phyloP scores from a whole-genome alignment of 208 protist genomes.

The Porcisia deanei region DNA sequence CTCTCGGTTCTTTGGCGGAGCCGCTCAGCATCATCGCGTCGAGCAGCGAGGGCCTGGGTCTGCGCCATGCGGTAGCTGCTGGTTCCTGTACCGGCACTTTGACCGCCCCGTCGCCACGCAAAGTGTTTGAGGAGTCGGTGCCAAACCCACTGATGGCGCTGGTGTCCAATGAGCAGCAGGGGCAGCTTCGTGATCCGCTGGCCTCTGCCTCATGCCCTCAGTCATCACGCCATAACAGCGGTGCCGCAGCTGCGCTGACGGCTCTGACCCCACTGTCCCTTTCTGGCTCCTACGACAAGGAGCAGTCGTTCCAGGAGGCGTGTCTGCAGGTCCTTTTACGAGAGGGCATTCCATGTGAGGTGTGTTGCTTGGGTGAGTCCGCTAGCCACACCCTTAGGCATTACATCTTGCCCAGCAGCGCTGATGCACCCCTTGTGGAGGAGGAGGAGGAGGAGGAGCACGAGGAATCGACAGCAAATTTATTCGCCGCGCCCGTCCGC shows the following conservation, averaged over 20 bases:
- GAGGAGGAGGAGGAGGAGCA: background rate
- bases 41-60: conserved; percentile 6
- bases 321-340: conserved; percentile 56
- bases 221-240: background rate
- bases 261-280: conserved; percentile 41
- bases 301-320: conserved; percentile 59
- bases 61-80: background rate
- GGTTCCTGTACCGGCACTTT: background rate
- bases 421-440: conserved; percentile 28
- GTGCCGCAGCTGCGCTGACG: conserved; percentile 7
- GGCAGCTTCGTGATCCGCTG: background rate
- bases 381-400: conserved; percentile 33
- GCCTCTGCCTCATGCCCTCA: conserved; percentile 9
- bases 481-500: conserved; percentile 12
- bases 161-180: conserved; percentile 8
- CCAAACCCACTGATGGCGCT: conserved; percentile 25
- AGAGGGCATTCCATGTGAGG: conserved; percentile 76
- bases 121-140: conserved; percentile 3
- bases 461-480: background rate
- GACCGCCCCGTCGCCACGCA: conserved; percentile 1
- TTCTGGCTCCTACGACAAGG: conserved; percentile 60
- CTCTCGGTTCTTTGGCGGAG: background rate
- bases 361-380: conserved; percentile 45
- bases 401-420: conserved; percentile 27
- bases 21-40: background rate